Base-by-base conservation (phyloP, 148 eudicot genomes). In the Hydrangea macrophylla region DNA sequence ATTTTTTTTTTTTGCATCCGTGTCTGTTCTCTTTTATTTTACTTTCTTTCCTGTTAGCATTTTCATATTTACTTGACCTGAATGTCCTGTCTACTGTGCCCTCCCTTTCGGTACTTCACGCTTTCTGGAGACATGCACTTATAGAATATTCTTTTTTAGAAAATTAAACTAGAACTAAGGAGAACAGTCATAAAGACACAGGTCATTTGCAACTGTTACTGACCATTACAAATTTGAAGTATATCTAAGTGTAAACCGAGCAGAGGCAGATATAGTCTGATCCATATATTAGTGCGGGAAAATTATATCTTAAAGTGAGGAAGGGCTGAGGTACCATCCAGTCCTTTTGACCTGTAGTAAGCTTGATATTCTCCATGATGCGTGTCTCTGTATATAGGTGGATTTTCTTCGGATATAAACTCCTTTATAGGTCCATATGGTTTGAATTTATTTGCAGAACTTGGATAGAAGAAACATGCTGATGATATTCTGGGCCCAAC, bases 391-490 rank as follows among this genome's bases (percentile, higher is more conserved):
- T 86, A 88, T 35, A 75, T 44, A 5, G 88, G 86, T 59, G 76
- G 77, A 51, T 66, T 82, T 48, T 77, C 50, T 1, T 85, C 75
- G 0, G 75, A 72, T 30, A 86, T 35, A 54, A 91, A 55, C 77
- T 88, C 87, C 66, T 85, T 70, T 62, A 86, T 71, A 5, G 95
- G 88, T 5, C 72, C 77, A 36, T 83, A 86, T 27, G 42, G 51
- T 69, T 58, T 71, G 18, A 22, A 42, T 65, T 53, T 75, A 32
- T 67, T 81, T 54, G 68, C 67, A 59, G 57, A 62, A 68, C 95
- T 86, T 24, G 95, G 95, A 64, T 78, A 85, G 69, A 87, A 86
- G 79, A 90, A 87, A 62, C 90, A 77, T 0, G 91, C 98, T 1
- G 81, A 88, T 33, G 98, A 90, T 60, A 84, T 76, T 73, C 98